Evolutionary conservation across 2,329 filamentous ascomycete species (phyloP), one percentile per base, ranked within the genome.

Genomic region (Fusarium bulbicola): DNA sequence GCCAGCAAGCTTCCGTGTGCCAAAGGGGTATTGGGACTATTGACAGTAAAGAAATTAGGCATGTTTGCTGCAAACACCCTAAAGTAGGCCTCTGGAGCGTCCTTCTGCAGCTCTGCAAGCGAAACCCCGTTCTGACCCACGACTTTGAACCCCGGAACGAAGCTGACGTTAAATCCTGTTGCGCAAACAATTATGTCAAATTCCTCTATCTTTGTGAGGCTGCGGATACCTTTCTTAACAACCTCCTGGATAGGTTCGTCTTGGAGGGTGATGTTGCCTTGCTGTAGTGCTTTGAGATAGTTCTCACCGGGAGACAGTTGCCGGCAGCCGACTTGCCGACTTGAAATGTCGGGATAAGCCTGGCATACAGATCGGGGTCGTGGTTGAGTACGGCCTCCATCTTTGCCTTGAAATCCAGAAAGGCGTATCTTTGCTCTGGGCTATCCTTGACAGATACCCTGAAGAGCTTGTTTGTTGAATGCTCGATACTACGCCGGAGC

Each of bases 161-260:
- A 67, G 5, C 52, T 53, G 28, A 54, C 59, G 6, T 67, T 30
- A 4, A 67, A 67, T 8, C 64, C 64, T 5, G 46, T 67, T 1
- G 62, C 62, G 10, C 62, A 67, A 3, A 67, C 30, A n/a, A 67
- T 66, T 18, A 67, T 45, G 20, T 60, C 24, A 18, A 67, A 66
- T 7, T 54, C 36, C 14, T 66, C 53, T 1, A 43, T 39, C 20
- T 57, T 49, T 9, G 50, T 42, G 1, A 39, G 40, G 4, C 52
- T 67, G 24, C 46, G 13, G 2, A 67, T 66, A 0, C 64, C 62
- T 2, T 16, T 12, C 15, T 66, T 24, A 2, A 46, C 30, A 7
- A 68, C 9, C 4, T 49, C 18, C 12, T 60, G 43, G 10, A 68
- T 66, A 4, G 65, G 15, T 2, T 66, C 53, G 20, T 47, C 36